These are phyloP conservation scores for Torulaspora pretoriensis DNA, from an alignment of 1,139 yeast species.

Conservation along the genomic window DNA sequence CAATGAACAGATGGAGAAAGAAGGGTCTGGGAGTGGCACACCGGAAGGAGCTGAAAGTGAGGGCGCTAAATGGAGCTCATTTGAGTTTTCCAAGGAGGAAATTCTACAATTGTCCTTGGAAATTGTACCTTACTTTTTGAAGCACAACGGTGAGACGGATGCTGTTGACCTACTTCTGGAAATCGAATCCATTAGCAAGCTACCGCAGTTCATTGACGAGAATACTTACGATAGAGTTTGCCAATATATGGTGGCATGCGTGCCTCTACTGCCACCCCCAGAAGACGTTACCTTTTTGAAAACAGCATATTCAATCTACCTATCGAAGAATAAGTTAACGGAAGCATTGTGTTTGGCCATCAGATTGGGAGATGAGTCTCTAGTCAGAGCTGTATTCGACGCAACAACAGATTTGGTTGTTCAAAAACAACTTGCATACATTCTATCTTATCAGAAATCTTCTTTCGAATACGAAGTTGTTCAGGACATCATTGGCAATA, in stretches of 20 bases:
- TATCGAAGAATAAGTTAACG: constrained; percentile 73
- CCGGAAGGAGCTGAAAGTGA: constrained; percentile 18
- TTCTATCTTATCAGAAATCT: constrained; percentile 82
- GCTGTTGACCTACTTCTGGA: constrained; percentile 92
- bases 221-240: constrained; percentile 85
- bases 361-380: constrained; percentile 75
- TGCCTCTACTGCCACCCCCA: constrained; percentile 91
- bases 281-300: constrained; percentile 83
- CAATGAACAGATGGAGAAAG: constrained; percentile 59
- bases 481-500: constrained; percentile 81
- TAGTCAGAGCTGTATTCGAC: constrained; percentile 74
- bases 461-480: constrained; percentile 76
- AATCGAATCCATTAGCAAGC: constrained; percentile 77
- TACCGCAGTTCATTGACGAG: constrained; percentile 81
- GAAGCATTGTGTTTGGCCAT: constrained; percentile 90
- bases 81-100: constrained; percentile 38
- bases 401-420: constrained; percentile 65
- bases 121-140: constrained; percentile 84
- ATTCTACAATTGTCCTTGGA: constrained; percentile 65
- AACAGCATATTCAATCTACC: constrained; percentile 86
- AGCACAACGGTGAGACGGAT: constrained; percentile 97
- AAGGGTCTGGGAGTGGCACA: constrained; percentile 39
- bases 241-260: constrained; percentile 91
- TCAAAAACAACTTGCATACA: constrained; percentile 88
- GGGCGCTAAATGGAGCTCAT: constrained; percentile 15